Evolutionary conservation across 2,329 filamentous ascomycete genomes (phyloP).

Genomic region (Colletotrichum magnum): DNA sequence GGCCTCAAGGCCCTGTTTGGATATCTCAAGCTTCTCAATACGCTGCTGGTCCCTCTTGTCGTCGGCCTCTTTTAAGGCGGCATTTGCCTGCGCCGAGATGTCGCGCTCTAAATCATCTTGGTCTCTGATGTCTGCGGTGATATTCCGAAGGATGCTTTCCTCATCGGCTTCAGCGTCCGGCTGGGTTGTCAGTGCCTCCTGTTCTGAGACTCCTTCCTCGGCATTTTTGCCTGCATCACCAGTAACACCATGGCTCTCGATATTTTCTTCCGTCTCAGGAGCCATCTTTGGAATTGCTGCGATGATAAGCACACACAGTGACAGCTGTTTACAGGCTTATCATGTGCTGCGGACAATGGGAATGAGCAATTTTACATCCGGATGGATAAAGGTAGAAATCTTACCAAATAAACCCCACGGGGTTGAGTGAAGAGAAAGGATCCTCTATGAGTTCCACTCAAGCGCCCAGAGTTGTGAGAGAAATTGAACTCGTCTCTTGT

Average conservation of each 20-base stretch:
- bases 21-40: conserved; percentile 70
- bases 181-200: background rate
- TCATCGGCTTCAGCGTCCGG: conserved; percentile 13
- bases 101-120: conserved; percentile 94
- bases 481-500: background rate
- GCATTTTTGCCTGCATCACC: background rate
- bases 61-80: conserved; percentile 72
- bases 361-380: no score
- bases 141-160: conserved; percentile 29
- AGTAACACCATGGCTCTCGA: background rate
- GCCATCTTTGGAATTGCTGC: background rate
- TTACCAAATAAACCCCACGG: no score
- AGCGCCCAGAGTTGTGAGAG: no score
- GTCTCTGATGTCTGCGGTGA: conserved; percentile 73
- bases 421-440: no score
- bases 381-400: no score
- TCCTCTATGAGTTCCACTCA: no score
- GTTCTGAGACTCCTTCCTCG: no score
- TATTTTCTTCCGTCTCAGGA: background rate
- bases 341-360: background rate
- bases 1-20: conserved; percentile 71
- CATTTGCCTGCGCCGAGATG: conserved; percentile 76
- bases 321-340: background rate
- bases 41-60: conserved; percentile 74
- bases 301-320: background rate